Evolutionary conservation across 129 eudicot species (phyloP).

Genomic region (Escallonia herrerae): DNA sequence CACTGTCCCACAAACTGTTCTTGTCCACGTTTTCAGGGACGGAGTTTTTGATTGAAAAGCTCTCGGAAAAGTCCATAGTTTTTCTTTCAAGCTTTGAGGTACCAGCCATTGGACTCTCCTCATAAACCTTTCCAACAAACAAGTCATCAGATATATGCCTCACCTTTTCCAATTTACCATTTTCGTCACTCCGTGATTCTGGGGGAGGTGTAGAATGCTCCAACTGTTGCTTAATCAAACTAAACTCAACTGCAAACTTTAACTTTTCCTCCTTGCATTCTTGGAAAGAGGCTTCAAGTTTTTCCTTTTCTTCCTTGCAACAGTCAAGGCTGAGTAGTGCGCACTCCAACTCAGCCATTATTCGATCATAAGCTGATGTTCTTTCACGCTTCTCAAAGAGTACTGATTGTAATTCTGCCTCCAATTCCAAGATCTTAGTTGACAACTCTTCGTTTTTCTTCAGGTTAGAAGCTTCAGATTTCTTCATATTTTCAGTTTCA

Average conservation of each 20-base stretch:
- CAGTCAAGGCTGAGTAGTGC: constrained; percentile 82
- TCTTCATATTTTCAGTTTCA: constrained; percentile 66
- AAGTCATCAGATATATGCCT: constrained; percentile 3
- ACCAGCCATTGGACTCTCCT: neutral
- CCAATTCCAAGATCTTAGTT: constrained; percentile 51
- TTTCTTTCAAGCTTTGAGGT: neutral
- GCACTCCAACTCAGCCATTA: constrained; percentile 78
- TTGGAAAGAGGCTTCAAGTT: constrained; percentile 46
- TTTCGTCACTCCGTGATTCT: constrained; percentile 24
- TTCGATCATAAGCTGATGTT: constrained; percentile 48
- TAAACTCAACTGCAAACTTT: constrained; percentile 36
- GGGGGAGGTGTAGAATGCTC: constrained; percentile 16
- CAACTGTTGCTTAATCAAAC: constrained; percentile 29
- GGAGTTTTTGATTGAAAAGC: constrained; percentile 10
- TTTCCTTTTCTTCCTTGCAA: constrained; percentile 93
- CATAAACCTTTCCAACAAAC: constrained; percentile 3
- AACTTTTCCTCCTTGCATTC: constrained; percentile 52
- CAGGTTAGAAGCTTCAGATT: constrained; percentile 53
- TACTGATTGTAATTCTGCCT: constrained; percentile 44
- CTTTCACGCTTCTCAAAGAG: constrained; percentile 54
- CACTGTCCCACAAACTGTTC: neutral
- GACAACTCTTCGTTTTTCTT: constrained; percentile 66
- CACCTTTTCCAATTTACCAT: neutral
- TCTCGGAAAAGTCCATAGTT: neutral
- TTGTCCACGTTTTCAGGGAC: constrained; percentile 1